A percentile compares a stretch with the other conserved stretches of the same genome.
Conservation (phyloP, 1,284 basidiomycete genomes). For the Marasmius sp. region DNA sequence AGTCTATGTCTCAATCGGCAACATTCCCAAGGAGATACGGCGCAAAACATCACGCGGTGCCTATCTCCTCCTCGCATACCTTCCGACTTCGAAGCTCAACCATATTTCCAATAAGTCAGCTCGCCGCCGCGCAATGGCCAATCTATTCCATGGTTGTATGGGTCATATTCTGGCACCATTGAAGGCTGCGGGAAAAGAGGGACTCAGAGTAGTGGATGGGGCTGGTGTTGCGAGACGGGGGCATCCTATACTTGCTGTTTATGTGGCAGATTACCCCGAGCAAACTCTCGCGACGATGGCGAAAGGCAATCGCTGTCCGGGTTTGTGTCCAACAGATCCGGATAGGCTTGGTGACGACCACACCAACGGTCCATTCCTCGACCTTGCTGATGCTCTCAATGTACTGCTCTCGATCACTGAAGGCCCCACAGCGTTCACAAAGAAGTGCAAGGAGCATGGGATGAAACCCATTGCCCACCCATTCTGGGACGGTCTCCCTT, state of each 20-base stretch:
- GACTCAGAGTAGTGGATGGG: conserved; percentile 21
- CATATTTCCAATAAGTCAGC: conserved; percentile 28
- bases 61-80: conserved; percentile 38
- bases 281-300: conserved; percentile 3
- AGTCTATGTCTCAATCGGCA: conserved; percentile 43
- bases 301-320: neutral
- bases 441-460: neutral
- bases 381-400: neutral
- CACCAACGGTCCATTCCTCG: neutral
- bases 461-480: neutral
- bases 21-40: conserved; percentile 40
- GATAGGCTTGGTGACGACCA: neutral
- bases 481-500: neutral
- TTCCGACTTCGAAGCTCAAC: conserved; percentile 32
- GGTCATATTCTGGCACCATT: conserved; percentile 22
- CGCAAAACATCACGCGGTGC: conserved; percentile 32
- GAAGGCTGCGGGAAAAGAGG: conserved; percentile 17
- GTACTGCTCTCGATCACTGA: neutral
- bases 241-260: conserved; percentile 22
- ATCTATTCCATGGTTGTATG: conserved; percentile 39
- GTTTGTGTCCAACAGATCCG: neutral
- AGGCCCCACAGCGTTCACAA: neutral
- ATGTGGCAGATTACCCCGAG: conserved; percentile 11
- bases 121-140: conserved; percentile 25
- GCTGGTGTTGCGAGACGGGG: conserved; percentile 12